Evolutionary conservation across 2,329 filamentous ascomycete species (phyloP).

Genomic region (Verticillium albo-atrum): DNA sequence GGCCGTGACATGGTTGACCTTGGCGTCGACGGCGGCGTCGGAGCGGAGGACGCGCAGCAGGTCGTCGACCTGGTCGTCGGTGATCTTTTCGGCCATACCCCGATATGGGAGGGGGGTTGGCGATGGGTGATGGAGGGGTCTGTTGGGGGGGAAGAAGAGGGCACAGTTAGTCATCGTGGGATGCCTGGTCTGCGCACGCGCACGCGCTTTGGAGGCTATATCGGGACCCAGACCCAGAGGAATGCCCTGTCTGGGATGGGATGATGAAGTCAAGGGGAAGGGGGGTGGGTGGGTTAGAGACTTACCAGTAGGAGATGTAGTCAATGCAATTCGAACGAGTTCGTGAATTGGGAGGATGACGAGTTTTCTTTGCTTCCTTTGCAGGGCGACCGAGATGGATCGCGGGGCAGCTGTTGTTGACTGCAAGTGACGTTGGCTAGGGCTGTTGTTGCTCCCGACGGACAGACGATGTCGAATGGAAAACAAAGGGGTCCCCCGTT

Average conservation of each 20-base stretch:
- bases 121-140: not conserved
- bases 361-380: no score
- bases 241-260: not conserved
- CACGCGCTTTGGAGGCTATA: not conserved
- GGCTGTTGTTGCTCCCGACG: not conserved
- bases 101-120: not conserved
- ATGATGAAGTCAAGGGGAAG: not conserved
- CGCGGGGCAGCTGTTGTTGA: not conserved
- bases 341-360: not conserved
- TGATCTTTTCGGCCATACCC: constrained; percentile 53
- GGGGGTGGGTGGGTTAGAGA: not conserved
- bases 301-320: not conserved
- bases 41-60: constrained; percentile 49
- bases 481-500: constrained; percentile 1
- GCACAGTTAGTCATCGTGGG: not conserved
- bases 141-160: not conserved
- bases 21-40: constrained; percentile 64
- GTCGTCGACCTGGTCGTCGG: constrained; percentile 53
- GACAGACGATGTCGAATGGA: not conserved
- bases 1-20: constrained; percentile 65
- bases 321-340: not conserved
- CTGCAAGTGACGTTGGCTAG: not conserved
- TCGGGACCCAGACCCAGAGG: not conserved
- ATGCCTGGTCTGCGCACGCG: not conserved
- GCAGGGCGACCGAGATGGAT: no score